phyloP scores from a whole-genome alignment of 495 filamentous ascomycete genomes.

The Sordaria brevicollis region DNA sequence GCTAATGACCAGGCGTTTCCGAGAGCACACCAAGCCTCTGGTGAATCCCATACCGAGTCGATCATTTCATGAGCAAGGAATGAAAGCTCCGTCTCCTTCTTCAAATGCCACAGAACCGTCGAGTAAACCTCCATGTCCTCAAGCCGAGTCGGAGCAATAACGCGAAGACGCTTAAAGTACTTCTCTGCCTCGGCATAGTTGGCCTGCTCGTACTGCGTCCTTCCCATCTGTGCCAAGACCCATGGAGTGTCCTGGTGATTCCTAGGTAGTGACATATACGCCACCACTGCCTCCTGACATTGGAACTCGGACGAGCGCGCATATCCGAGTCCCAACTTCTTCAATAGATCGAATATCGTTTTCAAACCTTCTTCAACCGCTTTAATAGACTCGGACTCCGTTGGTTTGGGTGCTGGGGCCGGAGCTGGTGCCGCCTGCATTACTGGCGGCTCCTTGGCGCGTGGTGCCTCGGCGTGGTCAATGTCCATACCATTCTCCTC shows the following conservation, averaged over 20 bases:
- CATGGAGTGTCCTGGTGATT: slow-evolving; percentile 88
- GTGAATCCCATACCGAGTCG: slow-evolving; percentile 75
- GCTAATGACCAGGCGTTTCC: slow-evolving; percentile 95
- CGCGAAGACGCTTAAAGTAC: slow-evolving; percentile 64
- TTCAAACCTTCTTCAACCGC: slow-evolving; percentile 60
- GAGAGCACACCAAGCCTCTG: slow-evolving; percentile 89
- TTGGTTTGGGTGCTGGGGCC: slow-evolving; percentile 29
- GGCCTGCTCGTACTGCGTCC: slow-evolving; percentile 79
- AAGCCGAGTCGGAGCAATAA: slow-evolving; percentile 63
- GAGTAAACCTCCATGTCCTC: slow-evolving; percentile 98
- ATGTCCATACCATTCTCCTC: slow-evolving; percentile 54
- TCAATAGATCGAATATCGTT: slow-evolving; percentile 71
- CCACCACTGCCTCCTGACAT: slow-evolving; percentile 62
- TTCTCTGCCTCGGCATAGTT: slow-evolving; percentile 78
- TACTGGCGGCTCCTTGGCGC: slow-evolving; percentile 40
- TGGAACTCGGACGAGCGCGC: slow-evolving; percentile 66
- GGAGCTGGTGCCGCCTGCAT: slow-evolving; percentile 1
- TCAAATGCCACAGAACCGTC: slow-evolving; percentile 92
- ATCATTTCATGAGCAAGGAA: slow-evolving; percentile 84
- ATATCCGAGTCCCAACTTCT: slow-evolving; percentile 71
- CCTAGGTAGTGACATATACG: slow-evolving; percentile 56
- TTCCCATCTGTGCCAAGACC: slow-evolving; percentile 82
- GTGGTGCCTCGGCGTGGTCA: slow-evolving; percentile 40
- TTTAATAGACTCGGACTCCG: slow-evolving; percentile 39
- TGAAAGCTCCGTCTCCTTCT: slow-evolving; percentile 81